Base-by-base conservation (phyloP, 768 basidiomycete species). In the Termitomyces sp. region DNA sequence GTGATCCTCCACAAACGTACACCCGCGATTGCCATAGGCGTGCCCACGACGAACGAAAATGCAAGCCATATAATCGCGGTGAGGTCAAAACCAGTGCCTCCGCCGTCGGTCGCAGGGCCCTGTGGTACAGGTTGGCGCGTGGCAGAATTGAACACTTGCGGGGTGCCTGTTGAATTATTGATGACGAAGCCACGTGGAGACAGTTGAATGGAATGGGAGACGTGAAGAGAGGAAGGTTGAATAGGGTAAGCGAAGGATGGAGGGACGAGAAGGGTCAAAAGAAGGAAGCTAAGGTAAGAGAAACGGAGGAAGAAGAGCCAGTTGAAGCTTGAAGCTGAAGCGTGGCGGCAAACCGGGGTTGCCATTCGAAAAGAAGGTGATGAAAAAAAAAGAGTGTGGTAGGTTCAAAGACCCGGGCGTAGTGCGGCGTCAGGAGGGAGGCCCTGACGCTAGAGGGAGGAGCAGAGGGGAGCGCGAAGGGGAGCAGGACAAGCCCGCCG, bases 1-100 rank as follows among this genome's bases (percentile, higher is more conserved):
- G 84, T 84, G 1, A 83, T 33, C 53, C 84, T 76, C 74, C 80
- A 79, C 2, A 81, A 76, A 28, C 84, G 76, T 49, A 88, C 75
- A 40, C 87, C 87, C 0, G 74, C 80, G 3, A 82, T 52, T 16
- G 83, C 70, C 63, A 88, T 74, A 2, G 84, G 84, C 5, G 71
- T 38, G 20, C 87, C 87, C 52, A 84, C 60, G 10, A 73, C 57
- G 55, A 83, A 74, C 28, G 74, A 76, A 60, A 83, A 85, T 8
- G 63, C 71, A 9, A 86, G 76, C 87, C 87, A 88, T 20, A 87
- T 63, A 13, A 84, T 46, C 1, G 85, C 82, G 24, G 82, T 68
- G 2, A 71, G 56, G 48, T 76, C 72, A 62, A 81, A 81, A 8
- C 71, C 68, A 5, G 50, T 53, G 6, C 87, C 86, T 32, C 79